Conservation (phyloP, 1,284 basidiomycete genomes). For the Malassezia sp. region DNA sequence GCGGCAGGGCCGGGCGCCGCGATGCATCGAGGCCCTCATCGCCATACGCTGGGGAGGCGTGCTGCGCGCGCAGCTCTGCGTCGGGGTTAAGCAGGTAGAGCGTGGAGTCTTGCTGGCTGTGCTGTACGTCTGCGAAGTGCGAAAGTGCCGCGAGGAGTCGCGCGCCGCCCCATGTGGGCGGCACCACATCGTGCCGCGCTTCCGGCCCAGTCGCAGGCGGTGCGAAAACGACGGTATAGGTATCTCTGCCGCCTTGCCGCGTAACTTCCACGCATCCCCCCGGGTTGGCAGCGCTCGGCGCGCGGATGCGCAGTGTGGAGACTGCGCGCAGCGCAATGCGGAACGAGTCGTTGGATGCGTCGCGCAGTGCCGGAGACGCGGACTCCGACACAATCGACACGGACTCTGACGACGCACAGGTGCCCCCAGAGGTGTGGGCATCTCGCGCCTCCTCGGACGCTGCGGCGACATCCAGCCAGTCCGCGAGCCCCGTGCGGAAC, state of each 20-base stretch:
- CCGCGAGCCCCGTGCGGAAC: too few relatives aligned
- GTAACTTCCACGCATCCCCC: not conserved
- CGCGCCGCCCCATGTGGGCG: constrained; percentile 51
- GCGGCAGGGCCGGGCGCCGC: not conserved
- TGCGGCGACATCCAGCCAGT: too few relatives aligned
- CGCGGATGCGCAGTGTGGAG: constrained; percentile 1
- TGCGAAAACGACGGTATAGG: constrained; percentile 24
- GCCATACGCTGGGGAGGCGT: constrained; percentile 49
- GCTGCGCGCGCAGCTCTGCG: constrained; percentile 73
- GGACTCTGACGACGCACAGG: too few relatives aligned
- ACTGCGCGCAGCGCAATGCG: too few relatives aligned
- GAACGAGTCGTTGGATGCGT: too few relatives aligned
- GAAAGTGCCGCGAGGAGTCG: constrained; percentile 52
- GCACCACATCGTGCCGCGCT: constrained; percentile 7
- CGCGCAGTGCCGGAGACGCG: too few relatives aligned
- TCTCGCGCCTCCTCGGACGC: too few relatives aligned
- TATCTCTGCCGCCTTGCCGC: too few relatives aligned
- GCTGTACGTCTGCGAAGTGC: constrained; percentile 61
- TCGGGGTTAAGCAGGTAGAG: constrained; percentile 87
- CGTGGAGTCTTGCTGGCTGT: constrained; percentile 64
- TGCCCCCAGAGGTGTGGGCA: too few relatives aligned
- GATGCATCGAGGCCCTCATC: constrained; percentile 44
- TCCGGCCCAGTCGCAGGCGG: constrained; percentile 3
- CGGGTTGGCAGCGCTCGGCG: not conserved
- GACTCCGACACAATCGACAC: too few relatives aligned